Evolutionary conservation across 106 monocot species (phyloP), one percentile per base, ranked within the genome.

Genomic region (Alisma plantagoaquatica): DNA sequence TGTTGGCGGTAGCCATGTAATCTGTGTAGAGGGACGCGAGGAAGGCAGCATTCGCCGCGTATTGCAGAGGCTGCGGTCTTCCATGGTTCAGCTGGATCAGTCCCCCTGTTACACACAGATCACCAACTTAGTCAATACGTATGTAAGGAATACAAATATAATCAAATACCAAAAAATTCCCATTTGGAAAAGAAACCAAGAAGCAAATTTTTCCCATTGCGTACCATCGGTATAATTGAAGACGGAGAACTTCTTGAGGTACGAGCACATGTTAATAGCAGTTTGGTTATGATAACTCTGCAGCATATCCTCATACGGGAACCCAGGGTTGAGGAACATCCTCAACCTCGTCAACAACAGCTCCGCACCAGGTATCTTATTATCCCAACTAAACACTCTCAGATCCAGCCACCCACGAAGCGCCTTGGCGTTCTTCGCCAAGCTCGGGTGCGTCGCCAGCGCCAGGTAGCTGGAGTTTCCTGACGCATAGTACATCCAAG

Each of bases 401-500:
- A 73, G 43, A 47, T 88, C 87, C 12, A 56, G 31, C 4, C 63
- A 52, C 23, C 27, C 7, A 63, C 10, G 2, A 20, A 73, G 66
- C 0, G 70, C 87, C 12, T 64, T 63, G 10, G 87, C 82, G 27
- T 78, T 72, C 41, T 61, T 68, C 9, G 87, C 41, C 23, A 87
- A 58, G 43, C 49, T 12, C 3, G 82, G 72, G 19, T 75, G 56
- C 4, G 87, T 82, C 10, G 63, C 81, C 18, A 77, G 57, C 3
- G 26, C 6, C 3, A 69, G 21, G 57, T 71, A 68, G 53, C 68
- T 81, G 6, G 8, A 46, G 68, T 87, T 87, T 10, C 86, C 86
- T 4, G 77, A 74, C 21, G 86, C 86, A 23, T 81, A 82, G 65
- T 65, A 82, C 81, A 87, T 71, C 86, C 86, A 87, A 17, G 81